Conservation (phyloP, 179 eudicot species). For the Corrigiola litoralis region DNA sequence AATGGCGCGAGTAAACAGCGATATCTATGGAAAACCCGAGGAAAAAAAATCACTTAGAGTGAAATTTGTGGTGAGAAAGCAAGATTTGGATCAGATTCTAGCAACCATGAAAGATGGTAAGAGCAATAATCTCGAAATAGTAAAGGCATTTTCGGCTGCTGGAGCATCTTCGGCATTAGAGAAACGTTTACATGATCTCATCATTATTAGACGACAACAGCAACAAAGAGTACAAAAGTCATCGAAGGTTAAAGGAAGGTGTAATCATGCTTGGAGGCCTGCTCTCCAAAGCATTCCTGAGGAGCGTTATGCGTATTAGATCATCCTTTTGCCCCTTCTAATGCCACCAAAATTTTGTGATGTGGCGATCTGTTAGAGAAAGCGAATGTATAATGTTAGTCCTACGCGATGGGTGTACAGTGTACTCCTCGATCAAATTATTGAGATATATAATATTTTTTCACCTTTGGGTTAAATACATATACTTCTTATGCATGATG, state of each 20-base stretch:
- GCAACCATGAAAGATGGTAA: conserved; percentile 9
- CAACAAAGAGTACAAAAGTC: conserved; percentile 8
- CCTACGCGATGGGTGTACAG: too few relatives aligned
- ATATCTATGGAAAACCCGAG: neutral
- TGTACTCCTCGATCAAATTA: too few relatives aligned
- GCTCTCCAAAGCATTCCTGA: conserved; percentile 22
- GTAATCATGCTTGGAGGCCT: conserved; percentile 20
- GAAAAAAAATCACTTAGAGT: conserved; percentile 19
- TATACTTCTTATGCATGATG: too few relatives aligned
- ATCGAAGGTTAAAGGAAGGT: conserved; percentile 6
- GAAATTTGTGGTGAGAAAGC: conserved; percentile 20
- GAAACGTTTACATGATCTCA: conserved; percentile 19
- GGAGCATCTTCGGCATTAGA: conserved; percentile 9
- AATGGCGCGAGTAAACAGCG: conserved; percentile 6
- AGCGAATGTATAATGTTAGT: too few relatives aligned
- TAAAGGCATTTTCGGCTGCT: conserved; percentile 10
- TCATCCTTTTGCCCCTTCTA: neutral
- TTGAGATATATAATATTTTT: too few relatives aligned
- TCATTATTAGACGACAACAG: conserved; percentile 1
- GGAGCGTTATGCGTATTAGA: neutral
- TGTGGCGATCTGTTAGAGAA: neutral
- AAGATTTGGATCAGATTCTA: conserved; percentile 18
- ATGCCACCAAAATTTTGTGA: neutral
- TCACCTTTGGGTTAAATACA: too few relatives aligned
- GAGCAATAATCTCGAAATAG: conserved; percentile 3